Evolutionary conservation across 2,329 filamentous ascomycete species (phyloP), one percentile per base, ranked within the genome.

Genomic region (Gaeumannomyces tritici): DNA sequence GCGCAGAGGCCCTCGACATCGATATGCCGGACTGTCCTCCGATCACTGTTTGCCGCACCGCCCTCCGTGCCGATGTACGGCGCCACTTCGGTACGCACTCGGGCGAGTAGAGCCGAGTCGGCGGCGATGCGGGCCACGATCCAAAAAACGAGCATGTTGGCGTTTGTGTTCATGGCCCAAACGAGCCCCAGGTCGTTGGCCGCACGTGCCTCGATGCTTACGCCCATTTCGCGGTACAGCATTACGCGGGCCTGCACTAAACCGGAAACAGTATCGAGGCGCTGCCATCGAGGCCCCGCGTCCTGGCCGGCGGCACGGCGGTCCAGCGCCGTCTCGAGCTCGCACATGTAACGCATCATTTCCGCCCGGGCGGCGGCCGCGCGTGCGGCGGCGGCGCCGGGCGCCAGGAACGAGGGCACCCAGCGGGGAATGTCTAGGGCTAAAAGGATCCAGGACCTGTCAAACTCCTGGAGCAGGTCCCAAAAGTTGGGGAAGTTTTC

Each of bases 41-140:
- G 31, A 9, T 11, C 31, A 31, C 31, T 11, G 31, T 11, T 31
- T 31, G 31, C 8, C 31, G 31, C 31, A 12, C 28, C 55, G 55
- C 18, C 24, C 11, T 6, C 18, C 11, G 18, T 9, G 55, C 18
- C 55, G 18, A 76, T 65, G 51, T 67, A 71, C 0, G 72, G 71
- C 9, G 69, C 70, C 61, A 79, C 70, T 65, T 79, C 77, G 3
- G 73, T 70, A 18, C 74, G 73, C 29, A 79, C 69, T 28, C 74
- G 70, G 33, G 68, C 69, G 1, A 78, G 69, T 3, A 79, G 71
- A 13, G 74, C 70, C 0, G 71, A 67, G 27, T 78, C 75, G 12
- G 73, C 71, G 63, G 73, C 73, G 12, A 79, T 68, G 60, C 79
- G 74, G 61, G 74, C 73, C 0, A 80, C 66, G 65, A 78, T 70